Evolutionary conservation across 805 yeast genomes (phyloP).

Genomic region (Isabelozyma heimii): DNA sequence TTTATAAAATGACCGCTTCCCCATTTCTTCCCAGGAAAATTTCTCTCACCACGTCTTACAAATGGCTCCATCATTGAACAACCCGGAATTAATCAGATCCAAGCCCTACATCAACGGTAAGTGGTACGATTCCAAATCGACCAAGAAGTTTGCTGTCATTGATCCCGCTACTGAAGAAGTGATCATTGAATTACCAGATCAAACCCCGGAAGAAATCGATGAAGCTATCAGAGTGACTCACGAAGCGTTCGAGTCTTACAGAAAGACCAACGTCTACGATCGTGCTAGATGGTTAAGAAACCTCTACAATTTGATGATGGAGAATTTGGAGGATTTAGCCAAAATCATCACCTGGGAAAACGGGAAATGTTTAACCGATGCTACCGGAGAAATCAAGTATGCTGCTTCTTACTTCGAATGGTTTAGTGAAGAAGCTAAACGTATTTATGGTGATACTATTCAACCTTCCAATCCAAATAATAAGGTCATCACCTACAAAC

Average conservation of each 20-base stretch:
- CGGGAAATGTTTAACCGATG: slow-evolving; percentile 55
- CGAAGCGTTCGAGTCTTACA: slow-evolving; percentile 44
- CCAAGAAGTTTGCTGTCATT: slow-evolving; percentile 33
- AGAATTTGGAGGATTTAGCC: slow-evolving; percentile 56
- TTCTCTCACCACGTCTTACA: background rate
- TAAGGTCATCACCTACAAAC: slow-evolving; percentile 52
- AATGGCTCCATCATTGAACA: slow-evolving; percentile 25
- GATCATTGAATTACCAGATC: slow-evolving; percentile 42
- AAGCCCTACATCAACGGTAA: slow-evolving; percentile 38
- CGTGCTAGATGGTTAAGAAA: slow-evolving; percentile 52
- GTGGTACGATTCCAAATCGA: slow-evolving; percentile 36
- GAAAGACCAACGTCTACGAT: slow-evolving; percentile 47
- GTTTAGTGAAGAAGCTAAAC: slow-evolving; percentile 54
- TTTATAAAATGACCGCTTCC: background rate
- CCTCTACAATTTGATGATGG: slow-evolving; percentile 49
- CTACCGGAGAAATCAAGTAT: slow-evolving; percentile 54
- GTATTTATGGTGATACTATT: slow-evolving; percentile 55
- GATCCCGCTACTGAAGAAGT: slow-evolving; percentile 41
- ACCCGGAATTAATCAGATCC: slow-evolving; percentile 29
- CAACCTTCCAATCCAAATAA: slow-evolving; percentile 52
- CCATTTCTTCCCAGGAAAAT: background rate
- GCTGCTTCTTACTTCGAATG: slow-evolving; percentile 51
- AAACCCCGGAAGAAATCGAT: slow-evolving; percentile 39
- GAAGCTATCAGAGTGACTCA: slow-evolving; percentile 47
- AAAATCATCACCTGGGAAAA: slow-evolving; percentile 58